Evolutionary conservation across 108 stramenopile genomes (phyloP).

Genomic region (Nannochloropsis salina): DNA sequence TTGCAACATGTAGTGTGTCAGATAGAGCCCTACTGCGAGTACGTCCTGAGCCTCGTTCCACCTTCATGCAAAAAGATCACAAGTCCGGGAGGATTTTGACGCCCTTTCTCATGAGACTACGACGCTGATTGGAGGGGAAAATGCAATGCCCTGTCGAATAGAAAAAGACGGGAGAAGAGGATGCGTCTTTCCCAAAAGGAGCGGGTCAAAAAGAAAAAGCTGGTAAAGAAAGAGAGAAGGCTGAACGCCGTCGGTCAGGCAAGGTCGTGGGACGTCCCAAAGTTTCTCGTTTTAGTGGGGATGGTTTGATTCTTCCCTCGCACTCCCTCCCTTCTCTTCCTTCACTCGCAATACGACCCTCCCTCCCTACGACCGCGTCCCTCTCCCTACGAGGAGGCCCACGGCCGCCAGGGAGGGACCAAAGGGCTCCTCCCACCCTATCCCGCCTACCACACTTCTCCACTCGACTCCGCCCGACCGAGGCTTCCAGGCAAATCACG

Average conservation of each 20-base stretch:
- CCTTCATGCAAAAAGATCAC: no score
- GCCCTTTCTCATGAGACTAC: no score
- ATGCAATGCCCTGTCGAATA: neutral
- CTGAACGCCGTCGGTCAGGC: neutral
- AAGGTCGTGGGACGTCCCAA: slow-evolving; percentile 65
- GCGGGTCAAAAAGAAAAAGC: neutral
- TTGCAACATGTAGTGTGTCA: neutral
- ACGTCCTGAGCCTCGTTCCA: neutral
- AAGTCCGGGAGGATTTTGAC: no score
- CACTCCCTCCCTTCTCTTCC: neutral
- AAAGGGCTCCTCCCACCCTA: neutral
- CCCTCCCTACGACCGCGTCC: slow-evolving; percentile 28
- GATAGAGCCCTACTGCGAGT: neutral
- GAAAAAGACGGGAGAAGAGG: slow-evolving; percentile 69
- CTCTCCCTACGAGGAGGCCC: neutral
- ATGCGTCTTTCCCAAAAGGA: slow-evolving; percentile 84
- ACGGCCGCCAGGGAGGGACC: neutral
- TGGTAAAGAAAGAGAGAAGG: neutral
- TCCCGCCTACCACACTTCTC: neutral
- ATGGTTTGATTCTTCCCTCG: slow-evolving; percentile 65
- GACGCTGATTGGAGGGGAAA: neutral
- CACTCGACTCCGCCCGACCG: neutral
- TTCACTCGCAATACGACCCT: neutral
- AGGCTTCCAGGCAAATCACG: no score
- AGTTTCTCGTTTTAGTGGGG: slow-evolving; percentile 96